phyloP scores from a whole-genome alignment of 31 red algal species.

The Endocladia muricata region DNA sequence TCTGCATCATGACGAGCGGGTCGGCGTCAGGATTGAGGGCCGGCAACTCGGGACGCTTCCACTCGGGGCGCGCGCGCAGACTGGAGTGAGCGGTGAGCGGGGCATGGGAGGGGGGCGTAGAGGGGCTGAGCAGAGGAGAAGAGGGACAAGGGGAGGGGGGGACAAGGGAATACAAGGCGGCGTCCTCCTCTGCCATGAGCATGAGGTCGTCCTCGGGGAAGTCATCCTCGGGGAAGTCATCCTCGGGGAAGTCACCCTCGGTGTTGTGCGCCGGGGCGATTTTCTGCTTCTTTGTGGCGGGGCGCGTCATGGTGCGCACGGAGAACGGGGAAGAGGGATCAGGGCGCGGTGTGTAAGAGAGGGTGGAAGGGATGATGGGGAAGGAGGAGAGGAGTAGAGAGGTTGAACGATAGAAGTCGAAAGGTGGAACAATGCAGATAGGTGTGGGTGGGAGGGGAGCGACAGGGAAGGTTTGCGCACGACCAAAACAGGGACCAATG shows the following conservation, averaged over 20 bases:
- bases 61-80: not conserved
- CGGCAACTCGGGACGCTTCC: not conserved
- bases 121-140: no score
- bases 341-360: no score
- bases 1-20: conserved; percentile 33
- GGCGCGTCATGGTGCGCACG: not conserved
- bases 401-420: no score
- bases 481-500: no score
- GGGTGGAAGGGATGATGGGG: no score
- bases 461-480: no score
- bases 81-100: not conserved
- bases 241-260: not conserved
- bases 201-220: not conserved
- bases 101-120: not conserved
- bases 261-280: no score
- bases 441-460: no score
- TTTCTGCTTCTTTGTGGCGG: not conserved
- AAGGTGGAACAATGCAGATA: no score
- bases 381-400: no score
- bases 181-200: conserved; percentile 4
- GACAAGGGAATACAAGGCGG: not conserved
- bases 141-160: no score
- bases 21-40: not conserved
- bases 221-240: not conserved
- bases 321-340: no score